Evolutionary conservation across 2,329 filamentous ascomycete genomes (phyloP).

Genomic region (Aspergillus clavatus): DNA sequence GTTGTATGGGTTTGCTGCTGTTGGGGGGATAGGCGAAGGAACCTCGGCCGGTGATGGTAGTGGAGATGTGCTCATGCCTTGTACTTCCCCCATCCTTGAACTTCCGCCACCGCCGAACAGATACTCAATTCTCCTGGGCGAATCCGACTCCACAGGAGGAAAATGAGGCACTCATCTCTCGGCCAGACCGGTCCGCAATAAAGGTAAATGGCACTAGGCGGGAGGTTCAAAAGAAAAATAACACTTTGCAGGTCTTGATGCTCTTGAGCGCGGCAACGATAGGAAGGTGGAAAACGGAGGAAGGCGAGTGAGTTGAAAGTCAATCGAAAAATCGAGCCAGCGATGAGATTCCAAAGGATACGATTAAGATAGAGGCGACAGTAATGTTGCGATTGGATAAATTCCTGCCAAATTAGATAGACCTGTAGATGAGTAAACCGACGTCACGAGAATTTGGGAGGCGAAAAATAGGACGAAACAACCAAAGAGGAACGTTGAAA

Average conservation of each 20-base stretch:
- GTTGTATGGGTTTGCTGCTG: constrained; percentile 24
- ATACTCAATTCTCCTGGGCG: constrained; percentile 30
- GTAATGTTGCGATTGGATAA: too few relatives aligned
- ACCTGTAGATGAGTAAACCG: too few relatives aligned
- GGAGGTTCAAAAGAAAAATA: too few relatives aligned
- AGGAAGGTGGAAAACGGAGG: background rate
- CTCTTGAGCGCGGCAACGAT: too few relatives aligned
- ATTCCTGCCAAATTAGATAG: too few relatives aligned
- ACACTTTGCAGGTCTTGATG: too few relatives aligned
- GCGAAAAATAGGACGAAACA: too few relatives aligned
- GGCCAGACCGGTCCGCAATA: constrained; percentile 23
- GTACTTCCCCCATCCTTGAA: constrained; percentile 33
- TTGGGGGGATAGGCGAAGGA: constrained; percentile 26
- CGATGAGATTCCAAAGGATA: too few relatives aligned
- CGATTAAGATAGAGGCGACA: too few relatives aligned
- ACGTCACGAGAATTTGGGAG: too few relatives aligned
- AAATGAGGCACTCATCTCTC: constrained; percentile 33
- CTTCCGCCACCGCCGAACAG: constrained; percentile 30
- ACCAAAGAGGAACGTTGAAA: constrained; percentile 3
- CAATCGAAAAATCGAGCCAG: too few relatives aligned
- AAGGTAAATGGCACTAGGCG: constrained; percentile 3
- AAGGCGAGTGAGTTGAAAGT: constrained; percentile 3
- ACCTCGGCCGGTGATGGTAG: constrained; percentile 38
- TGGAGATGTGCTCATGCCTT: constrained; percentile 37
- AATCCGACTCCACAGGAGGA: constrained; percentile 27